Evolutionary conservation across 1,284 basidiomycete genomes (phyloP), one percentile per base, ranked within the genome.

Genomic region (Somion occarium): DNA sequence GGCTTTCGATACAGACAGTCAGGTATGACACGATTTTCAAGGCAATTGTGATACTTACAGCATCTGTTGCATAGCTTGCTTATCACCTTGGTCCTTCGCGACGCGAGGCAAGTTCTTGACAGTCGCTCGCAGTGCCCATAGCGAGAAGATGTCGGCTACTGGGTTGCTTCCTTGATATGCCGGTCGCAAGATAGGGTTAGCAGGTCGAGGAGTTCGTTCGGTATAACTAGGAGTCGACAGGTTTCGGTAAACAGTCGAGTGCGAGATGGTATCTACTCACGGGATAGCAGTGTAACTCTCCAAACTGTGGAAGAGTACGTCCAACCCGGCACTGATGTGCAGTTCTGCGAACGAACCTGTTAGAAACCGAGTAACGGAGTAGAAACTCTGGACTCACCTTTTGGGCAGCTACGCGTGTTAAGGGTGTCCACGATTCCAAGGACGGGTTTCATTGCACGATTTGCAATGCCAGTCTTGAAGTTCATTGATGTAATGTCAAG

Each of bases 121-220:
- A 0, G 93, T 93, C 26, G 93, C 91, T 64, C 87, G 82, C 53
- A 98, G 73, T 3, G 96, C 95, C 95, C 95, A 98, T 56, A 90
- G 76, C 4, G 93, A 94, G 72, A 98, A 98, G 49, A 98, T 92
- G 65, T 98, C 95, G 3, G 93, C 90, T 38, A 97, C 91, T 3
- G 95, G 95, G 69, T 98, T 98, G 59, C 91, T 89, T 45, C 95
- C 95, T 71, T 98, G 95, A 65, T 98, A 98, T 5, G 95, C 91
- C 20, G 91, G 95, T 44, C 96, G 79, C 49, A 93, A 73, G 45
- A 94, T 85, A 2, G 95, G 95, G 71, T 98, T 97, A 13, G 80
- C 64, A 1, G 96, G 96, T 30, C 96, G 82, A 13, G 94, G 95
- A 0, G 78, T 84, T 48, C 95, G 87, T 69, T 97, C 91, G 34